phyloP scores from a whole-genome alignment of 768 basidiomycete genomes.

The Kwoniella botswanensis region DNA sequence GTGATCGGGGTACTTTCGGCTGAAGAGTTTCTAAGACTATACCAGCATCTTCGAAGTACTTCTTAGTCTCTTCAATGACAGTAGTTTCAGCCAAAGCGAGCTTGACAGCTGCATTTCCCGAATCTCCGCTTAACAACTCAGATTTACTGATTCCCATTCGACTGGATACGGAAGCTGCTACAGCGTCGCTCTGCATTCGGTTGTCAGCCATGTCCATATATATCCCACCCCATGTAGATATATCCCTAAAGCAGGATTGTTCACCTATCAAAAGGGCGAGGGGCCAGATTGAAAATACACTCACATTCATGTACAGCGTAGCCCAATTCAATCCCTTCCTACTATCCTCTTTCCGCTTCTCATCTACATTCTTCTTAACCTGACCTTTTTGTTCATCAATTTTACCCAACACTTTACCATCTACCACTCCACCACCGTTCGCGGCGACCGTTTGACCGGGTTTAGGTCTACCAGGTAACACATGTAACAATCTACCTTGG shows the following conservation, averaged over 20 bases:
- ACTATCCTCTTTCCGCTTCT: conserved; percentile 55
- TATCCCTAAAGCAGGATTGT: background rate
- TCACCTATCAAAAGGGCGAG: background rate
- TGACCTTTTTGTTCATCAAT: conserved; percentile 38
- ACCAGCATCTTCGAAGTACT: conserved; percentile 71
- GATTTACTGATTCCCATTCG: conserved; percentile 85
- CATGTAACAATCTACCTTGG: conserved; percentile 88
- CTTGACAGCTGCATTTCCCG: conserved; percentile 74
- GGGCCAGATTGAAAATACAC: conserved; percentile 55
- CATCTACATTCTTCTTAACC: conserved; percentile 52
- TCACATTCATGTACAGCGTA: conserved; percentile 95
- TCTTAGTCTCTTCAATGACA: conserved; percentile 91
- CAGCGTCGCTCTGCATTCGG: conserved; percentile 78
- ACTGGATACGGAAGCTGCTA: conserved; percentile 84
- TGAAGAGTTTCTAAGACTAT: conserved; percentile 56
- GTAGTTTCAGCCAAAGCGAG: conserved; percentile 95
- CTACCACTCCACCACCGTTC: conserved; percentile 29
- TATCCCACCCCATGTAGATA: background rate
- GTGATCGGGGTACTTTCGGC: conserved; percentile 62
- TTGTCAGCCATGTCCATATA: too few relatives aligned
- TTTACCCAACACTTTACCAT: conserved; percentile 55
- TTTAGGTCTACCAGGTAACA: conserved; percentile 66
- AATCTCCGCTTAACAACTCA: conserved; percentile 81
- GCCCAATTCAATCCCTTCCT: conserved; percentile 59
- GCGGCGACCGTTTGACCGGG: conserved; percentile 39